Conservation (phyloP, 1,284 basidiomycete genomes). For the Ganoderma lingzhi region DNA sequence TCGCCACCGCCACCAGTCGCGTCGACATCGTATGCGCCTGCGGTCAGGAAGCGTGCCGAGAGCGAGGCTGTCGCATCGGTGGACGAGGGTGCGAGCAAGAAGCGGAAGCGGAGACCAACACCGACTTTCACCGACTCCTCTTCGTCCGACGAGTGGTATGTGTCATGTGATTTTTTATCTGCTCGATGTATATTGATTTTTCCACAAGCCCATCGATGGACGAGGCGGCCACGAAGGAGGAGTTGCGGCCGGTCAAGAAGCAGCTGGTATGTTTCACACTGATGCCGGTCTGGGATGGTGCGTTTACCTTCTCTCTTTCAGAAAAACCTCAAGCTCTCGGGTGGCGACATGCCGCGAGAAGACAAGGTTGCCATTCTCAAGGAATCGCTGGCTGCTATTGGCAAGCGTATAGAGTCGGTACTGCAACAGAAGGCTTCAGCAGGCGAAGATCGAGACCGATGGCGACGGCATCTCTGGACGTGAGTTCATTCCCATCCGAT, state of each 20-base stretch:
- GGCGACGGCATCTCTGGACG: slow-evolving; percentile 97
- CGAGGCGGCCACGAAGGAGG: slow-evolving; percentile 93
- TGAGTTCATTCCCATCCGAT: slow-evolving; percentile 53
- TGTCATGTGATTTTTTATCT: slow-evolving; percentile 27
- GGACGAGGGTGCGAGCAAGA: slow-evolving; percentile 72
- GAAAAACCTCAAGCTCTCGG: slow-evolving; percentile 95
- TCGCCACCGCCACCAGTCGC: slow-evolving; percentile 79
- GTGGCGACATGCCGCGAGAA: slow-evolving; percentile 91
- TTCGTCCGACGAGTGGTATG: slow-evolving; percentile 88
- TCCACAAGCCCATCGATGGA: slow-evolving; percentile 90
- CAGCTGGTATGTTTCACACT: slow-evolving; percentile 73
- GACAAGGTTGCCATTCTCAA: slow-evolving; percentile 97
- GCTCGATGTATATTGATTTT: slow-evolving; percentile 16
- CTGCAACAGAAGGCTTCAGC: slow-evolving; percentile 79
- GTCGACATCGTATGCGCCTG: slow-evolving; percentile 67
- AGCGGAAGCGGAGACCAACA: slow-evolving; percentile 87
- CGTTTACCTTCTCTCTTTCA: slow-evolving; percentile 41
- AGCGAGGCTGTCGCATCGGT: slow-evolving; percentile 83
- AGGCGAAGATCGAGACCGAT: slow-evolving; percentile 84
- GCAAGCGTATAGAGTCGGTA: slow-evolving; percentile 89
- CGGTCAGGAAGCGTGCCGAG: slow-evolving; percentile 77
- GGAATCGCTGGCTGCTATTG: slow-evolving; percentile 94
- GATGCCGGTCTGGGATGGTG: not conserved
- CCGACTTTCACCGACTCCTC: slow-evolving; percentile 93
- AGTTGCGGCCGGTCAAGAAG: slow-evolving; percentile 96